These are phyloP conservation scores for carrot (Daucus carota) DNA, from an alignment of 129 eudicot genomes.

Conservation along the genomic window DH1_v3.0 NC_030389.2:4744001-4744500, in stretches of 20 bases:
- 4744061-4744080: no score
- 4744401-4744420: background rate
- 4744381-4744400: background rate
- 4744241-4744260: background rate
- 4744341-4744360: background rate
- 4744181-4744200: background rate
- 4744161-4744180: background rate
- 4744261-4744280: constrained; percentile 23
- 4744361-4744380: background rate
- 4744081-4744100: no score
- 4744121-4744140: background rate
- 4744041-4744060: no score
- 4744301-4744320: constrained; percentile 67
- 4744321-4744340: background rate
- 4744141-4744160: background rate
- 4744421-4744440: background rate
- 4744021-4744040: no score
- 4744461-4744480: no score
- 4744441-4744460: no score
- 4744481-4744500: background rate
- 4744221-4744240: background rate
- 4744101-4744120: background rate
- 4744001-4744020: no score
- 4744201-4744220: background rate
- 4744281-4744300: constrained; percentile 37